phyloP scores from a whole-genome alignment of 2,329 filamentous ascomycete species.

The Diaporthe eres region DNA sequence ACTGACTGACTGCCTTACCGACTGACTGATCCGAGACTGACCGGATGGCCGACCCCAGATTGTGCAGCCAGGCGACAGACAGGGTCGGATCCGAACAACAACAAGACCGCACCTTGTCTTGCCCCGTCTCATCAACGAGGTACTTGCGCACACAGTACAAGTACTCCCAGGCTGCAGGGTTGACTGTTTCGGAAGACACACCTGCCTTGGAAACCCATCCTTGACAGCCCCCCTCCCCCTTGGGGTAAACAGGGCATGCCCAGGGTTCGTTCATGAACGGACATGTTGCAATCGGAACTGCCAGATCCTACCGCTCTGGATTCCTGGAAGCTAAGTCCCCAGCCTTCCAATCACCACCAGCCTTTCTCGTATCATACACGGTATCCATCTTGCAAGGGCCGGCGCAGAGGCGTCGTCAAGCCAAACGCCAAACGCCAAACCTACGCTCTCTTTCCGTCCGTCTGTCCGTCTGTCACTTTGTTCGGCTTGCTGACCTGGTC shows the following conservation, averaged over 20 bases:
- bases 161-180: background rate
- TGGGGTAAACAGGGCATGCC: constrained; percentile 6
- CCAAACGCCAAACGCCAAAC: background rate
- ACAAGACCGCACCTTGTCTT: background rate
- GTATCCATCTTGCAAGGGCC: constrained; percentile 11
- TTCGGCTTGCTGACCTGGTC: too few species aligned
- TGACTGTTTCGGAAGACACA: constrained; percentile 27
- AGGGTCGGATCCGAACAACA: constrained; percentile 27
- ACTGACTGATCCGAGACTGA: background rate
- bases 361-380: constrained; percentile 15
- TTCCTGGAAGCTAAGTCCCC: background rate
- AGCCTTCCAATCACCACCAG: constrained; percentile 9
- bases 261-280: background rate
- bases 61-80: background rate
- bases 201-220: constrained; percentile 20
- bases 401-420: background rate
- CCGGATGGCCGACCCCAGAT: background rate
- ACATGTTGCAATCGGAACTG: background rate
- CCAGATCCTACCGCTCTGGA: constrained; percentile 3
- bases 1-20: background rate
- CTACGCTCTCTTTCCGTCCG: background rate
- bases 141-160: constrained; percentile 9
- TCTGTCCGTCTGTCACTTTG: background rate
- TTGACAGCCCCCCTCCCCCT: background rate
- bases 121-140: background rate